phyloP scores from a whole-genome alignment of 192 early-diverging fungal species.

The Jimgerdemannia flammicorona region DNA sequence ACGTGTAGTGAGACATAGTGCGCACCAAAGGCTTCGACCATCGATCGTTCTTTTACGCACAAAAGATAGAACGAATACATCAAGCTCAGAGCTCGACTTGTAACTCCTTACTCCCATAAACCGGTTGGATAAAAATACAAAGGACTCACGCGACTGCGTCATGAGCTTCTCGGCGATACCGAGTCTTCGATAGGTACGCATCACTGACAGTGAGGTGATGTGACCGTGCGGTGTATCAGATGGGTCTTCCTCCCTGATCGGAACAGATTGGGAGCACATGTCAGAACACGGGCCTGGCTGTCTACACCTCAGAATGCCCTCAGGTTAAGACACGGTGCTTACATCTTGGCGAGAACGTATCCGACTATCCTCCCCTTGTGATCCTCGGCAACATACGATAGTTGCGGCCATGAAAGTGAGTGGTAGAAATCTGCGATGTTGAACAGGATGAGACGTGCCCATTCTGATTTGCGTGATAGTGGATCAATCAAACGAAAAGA shows the following conservation, averaged over 20 bases:
- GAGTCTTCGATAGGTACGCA: constrained; percentile 93
- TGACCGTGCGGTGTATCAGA: constrained; percentile 78
- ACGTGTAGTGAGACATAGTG: constrained; percentile 93
- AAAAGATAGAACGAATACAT: not conserved
- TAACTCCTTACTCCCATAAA: constrained; percentile 8
- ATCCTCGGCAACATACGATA: constrained; percentile 94
- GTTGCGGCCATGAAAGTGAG: constrained; percentile 80
- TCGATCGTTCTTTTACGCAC: constrained; percentile 51
- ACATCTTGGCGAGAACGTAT: constrained; percentile 98
- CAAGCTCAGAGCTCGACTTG: constrained; percentile 6
- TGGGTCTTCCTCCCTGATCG: constrained; percentile 83
- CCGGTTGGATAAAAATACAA: not conserved
- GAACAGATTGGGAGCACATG: not conserved
- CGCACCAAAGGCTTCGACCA: constrained; percentile 86
- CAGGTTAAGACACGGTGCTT: constrained; percentile 11
- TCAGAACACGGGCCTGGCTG: too few relatives aligned
- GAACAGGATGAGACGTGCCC: not conserved
- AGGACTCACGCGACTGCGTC: constrained; percentile 77
- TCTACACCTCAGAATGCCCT: too few relatives aligned
- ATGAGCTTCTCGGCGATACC: constrained; percentile 98
- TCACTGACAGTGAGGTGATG: constrained; percentile 94
- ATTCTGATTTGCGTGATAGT: not conserved
- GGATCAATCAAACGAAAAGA: not conserved
- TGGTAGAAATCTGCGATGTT: constrained; percentile 67
- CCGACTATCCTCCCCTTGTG: constrained; percentile 90